phyloP scores from a whole-genome alignment of 352 stramenopile genomes.

The Globisporangium lucens region DNA sequence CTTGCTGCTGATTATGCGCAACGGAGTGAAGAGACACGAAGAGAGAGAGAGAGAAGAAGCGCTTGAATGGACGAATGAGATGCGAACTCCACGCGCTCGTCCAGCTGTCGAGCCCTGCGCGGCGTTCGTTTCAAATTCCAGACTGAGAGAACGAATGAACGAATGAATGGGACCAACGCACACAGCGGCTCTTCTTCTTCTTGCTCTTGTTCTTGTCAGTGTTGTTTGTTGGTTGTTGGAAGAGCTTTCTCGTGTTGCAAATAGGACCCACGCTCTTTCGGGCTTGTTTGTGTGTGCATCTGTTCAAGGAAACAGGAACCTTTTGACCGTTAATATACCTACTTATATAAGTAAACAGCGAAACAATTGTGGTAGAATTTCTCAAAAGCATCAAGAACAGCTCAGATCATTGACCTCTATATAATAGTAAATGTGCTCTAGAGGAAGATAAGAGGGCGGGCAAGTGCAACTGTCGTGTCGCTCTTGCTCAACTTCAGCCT shows the following conservation, averaged over 20 bases:
- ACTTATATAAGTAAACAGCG: neutral
- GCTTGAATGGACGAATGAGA: neutral
- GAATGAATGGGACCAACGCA: neutral
- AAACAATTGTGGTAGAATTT: neutral
- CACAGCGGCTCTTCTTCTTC: neutral
- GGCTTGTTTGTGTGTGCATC: neutral
- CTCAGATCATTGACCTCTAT: neutral
- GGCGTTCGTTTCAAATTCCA: constrained; percentile 16
- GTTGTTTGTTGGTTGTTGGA: neutral
- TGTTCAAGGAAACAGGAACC: neutral
- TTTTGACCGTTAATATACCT: neutral
- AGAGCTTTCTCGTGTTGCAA: neutral
- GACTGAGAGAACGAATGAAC: constrained; percentile 10
- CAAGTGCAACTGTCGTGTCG: neutral
- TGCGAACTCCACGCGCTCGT: too few relatives aligned
- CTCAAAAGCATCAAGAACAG: neutral
- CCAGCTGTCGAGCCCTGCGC: neutral
- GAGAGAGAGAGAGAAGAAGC: neutral
- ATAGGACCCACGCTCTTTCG: neutral
- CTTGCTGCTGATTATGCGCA: neutral
- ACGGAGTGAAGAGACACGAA: neutral
- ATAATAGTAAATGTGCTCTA: neutral
- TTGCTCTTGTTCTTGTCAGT: neutral
- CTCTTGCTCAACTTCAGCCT: constrained; percentile 7
- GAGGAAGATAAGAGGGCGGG: neutral